A percentile compares a stretch with the other conserved stretches of the same genome.
Conservation (phyloP, 169 alveolate species). For the Plasmodium knowlesi region DNA sequence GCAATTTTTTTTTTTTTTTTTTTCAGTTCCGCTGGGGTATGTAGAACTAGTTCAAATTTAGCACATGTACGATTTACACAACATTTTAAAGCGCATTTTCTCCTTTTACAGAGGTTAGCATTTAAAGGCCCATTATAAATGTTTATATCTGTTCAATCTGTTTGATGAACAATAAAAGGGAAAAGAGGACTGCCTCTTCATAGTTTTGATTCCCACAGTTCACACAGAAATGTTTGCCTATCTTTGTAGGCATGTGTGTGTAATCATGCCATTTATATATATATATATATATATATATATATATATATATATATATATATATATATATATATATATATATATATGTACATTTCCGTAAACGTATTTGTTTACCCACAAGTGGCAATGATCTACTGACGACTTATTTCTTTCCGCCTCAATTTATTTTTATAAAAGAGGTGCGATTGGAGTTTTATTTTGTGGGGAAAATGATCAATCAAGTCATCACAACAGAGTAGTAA, state of each 20-base stretch:
- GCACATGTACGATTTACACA: neutral
- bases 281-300: neutral
- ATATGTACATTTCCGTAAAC: neutral
- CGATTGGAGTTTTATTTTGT: neutral
- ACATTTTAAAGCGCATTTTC: neutral
- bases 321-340: neutral
- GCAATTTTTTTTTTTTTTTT: neutral
- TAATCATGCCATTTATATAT: neutral
- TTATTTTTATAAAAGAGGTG: neutral
- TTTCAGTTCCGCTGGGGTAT: neutral
- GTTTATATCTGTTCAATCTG: neutral
- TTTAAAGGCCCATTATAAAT: neutral
- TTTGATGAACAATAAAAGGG: neutral
- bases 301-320: neutral
- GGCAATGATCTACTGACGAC: neutral
- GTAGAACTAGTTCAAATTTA: neutral
- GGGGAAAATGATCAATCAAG: neutral
- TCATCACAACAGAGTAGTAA: neutral
- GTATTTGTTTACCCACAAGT: neutral
- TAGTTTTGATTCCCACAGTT: neutral
- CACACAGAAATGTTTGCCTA: neutral
- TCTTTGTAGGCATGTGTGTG: neutral
- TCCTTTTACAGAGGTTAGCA: neutral
- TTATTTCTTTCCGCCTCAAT: neutral
- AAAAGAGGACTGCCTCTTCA: neutral